Evolutionary conservation across 257 asterid species (phyloP).

Genomic region (Fraxinus americana): DNA sequence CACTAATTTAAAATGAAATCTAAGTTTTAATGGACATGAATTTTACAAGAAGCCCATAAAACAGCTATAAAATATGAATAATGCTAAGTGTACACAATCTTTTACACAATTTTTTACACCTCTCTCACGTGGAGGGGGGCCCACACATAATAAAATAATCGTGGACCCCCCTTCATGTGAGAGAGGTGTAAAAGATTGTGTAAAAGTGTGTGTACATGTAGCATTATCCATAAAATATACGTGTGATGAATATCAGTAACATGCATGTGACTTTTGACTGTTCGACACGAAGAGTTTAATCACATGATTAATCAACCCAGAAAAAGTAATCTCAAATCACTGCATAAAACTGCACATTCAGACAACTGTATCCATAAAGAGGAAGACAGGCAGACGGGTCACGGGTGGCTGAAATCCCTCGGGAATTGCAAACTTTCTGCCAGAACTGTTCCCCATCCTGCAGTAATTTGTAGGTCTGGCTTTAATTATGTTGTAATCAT

Average conservation of each 20-base stretch:
- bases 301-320: not conserved
- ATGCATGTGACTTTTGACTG: not conserved
- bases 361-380: constrained; percentile 11
- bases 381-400: constrained; percentile 12
- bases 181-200: too few species aligned
- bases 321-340: not conserved
- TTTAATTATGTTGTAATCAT: constrained; percentile 49
- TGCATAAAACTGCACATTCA: not conserved
- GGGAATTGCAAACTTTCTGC: constrained; percentile 35
- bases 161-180: too few species aligned
- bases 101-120: too few species aligned
- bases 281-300: not conserved
- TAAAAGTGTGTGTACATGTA: too few species aligned
- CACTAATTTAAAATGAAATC: not conserved
- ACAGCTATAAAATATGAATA: too few species aligned
- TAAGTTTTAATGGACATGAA: too few species aligned
- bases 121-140: too few species aligned
- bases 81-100: too few species aligned
- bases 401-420: constrained; percentile 30
- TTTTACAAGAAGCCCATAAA: too few species aligned
- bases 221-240: too few species aligned
- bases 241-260: not conserved
- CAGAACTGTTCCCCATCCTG: constrained; percentile 11
- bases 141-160: too few species aligned
- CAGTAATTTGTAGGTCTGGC: constrained; percentile 7